phyloP scores from a whole-genome alignment of 2,329 filamentous ascomycete genomes.

The Neocucurbitaria cava region DNA sequence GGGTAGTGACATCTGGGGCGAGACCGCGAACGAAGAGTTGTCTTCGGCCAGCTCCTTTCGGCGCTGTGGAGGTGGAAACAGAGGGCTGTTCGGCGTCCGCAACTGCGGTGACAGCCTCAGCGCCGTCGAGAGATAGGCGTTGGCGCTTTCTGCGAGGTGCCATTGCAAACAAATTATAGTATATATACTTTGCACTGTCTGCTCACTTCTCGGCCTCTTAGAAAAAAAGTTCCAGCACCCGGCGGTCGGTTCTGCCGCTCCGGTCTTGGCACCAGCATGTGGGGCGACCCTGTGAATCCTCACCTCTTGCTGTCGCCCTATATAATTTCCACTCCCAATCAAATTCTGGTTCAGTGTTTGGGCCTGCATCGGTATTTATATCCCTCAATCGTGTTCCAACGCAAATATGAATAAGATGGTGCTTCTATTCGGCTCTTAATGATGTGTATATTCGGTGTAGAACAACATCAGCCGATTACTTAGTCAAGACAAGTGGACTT shows the following conservation, averaged over 20 bases:
- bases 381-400: too few relatives aligned
- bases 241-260: constrained; percentile 11
- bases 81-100: constrained; percentile 29
- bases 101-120: constrained; percentile 38
- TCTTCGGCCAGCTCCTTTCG: constrained; percentile 51
- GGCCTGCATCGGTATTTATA: too few relatives aligned
- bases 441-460: too few relatives aligned
- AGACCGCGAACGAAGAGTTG: constrained; percentile 87
- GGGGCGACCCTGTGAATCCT: background rate
- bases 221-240: constrained; percentile 23
- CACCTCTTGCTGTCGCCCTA: background rate
- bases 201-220: background rate
- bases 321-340: background rate
- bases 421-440: too few relatives aligned
- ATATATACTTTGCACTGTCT: background rate
- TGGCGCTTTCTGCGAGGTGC: constrained; percentile 51
- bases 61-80: constrained; percentile 17
- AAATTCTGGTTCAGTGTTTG: background rate
- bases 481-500: too few relatives aligned
- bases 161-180: constrained; percentile 31
- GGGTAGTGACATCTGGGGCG: constrained; percentile 77
- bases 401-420: too few relatives aligned
- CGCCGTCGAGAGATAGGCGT: constrained; percentile 49
- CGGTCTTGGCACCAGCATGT: constrained; percentile 14
- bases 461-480: too few relatives aligned